Base-by-base conservation (phyloP, 352 stramenopile genomes). In the Phytophthora europaea region DNA sequence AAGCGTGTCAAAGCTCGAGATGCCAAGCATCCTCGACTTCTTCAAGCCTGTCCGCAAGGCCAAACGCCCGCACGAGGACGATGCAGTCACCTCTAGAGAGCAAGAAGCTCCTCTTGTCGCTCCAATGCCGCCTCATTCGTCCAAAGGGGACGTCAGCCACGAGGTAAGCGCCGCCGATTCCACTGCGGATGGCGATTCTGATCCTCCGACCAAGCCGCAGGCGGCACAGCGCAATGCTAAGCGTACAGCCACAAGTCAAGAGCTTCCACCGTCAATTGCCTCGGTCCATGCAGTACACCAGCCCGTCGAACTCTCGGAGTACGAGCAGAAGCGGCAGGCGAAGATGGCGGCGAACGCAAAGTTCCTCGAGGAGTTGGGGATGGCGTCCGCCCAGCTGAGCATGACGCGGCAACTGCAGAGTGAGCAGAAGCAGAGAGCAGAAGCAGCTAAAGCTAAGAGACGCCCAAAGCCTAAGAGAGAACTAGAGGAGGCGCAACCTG, bases 361-460 rank as follows among this genome's bases (percentile, higher is more conserved):
- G 48, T 88, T 89, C 60, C 58, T 89, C 18, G 52, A 76, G 48
- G 60, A 86, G 36, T 47, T 91, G 34, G 83, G 80, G n/a, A 73
- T 90, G 52, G 62, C 56, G 22, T 66, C 61, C 23, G 48, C 65
- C 5, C 69, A 81, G 38, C 65, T 83, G 40, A 59, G 73, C 3
- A 55, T 79, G 34, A 68, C 53, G 1, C 26, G n/a, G 40, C 50
- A 77, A 56, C 34, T 72, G 52, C 63, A 76, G 28, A 33, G n/a
- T 31, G 18, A 64, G 0, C 16, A 9, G 23, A 38, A 51, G 6
- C 48, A 45, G 15, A 51, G 38, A 45, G 38, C 31, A 45, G 50
- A 3, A 45, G 38, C 23, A 45, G 50, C 38, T 23, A 7, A 20
- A 40, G n/a, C 6, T 1, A 75, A 70, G 34, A 60, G 26, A 31